Evolutionary conservation across 169 alveolate species (phyloP).

Genomic region (Plasmodium blacklocki): DNA sequence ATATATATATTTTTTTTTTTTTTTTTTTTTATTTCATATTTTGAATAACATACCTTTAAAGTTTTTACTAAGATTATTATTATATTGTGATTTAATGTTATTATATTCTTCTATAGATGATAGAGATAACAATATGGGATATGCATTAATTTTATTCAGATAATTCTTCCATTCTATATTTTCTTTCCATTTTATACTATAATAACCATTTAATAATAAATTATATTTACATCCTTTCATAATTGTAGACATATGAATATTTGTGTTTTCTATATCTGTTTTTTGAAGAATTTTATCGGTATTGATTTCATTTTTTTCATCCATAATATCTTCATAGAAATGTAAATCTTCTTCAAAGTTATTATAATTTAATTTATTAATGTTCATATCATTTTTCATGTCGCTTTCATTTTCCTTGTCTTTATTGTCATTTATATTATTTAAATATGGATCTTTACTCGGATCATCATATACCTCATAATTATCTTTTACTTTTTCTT

Average conservation of each 20-base stretch:
- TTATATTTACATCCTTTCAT: slow-evolving; percentile 72
- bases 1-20: no score
- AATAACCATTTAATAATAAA: slow-evolving; percentile 52
- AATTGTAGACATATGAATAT: slow-evolving; percentile 37
- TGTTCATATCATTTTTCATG: neutral
- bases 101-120: slow-evolving; percentile 74
- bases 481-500: neutral
- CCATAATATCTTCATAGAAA: slow-evolving; percentile 23
- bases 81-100: slow-evolving; percentile 48
- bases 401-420: neutral
- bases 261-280: slow-evolving; percentile 34
- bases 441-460: neutral
- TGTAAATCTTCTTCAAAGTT: neutral
- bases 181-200: slow-evolving; percentile 65
- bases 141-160: slow-evolving; percentile 53
- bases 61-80: slow-evolving; percentile 30
- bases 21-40: neutral
- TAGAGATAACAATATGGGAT: slow-evolving; percentile 61
- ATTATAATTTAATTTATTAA: no score
- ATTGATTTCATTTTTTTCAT: slow-evolving; percentile 13
- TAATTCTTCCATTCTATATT: slow-evolving; percentile 54
- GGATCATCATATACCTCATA: neutral
- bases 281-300: slow-evolving; percentile 20
- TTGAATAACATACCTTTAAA: slow-evolving; percentile 54
- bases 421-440: neutral